A percentile compares a stretch with the other conserved stretches of the same genome.
Evolutionary conservation across 768 basidiomycete species (phyloP).

Genomic region (Amanita polypyramis): DNA sequence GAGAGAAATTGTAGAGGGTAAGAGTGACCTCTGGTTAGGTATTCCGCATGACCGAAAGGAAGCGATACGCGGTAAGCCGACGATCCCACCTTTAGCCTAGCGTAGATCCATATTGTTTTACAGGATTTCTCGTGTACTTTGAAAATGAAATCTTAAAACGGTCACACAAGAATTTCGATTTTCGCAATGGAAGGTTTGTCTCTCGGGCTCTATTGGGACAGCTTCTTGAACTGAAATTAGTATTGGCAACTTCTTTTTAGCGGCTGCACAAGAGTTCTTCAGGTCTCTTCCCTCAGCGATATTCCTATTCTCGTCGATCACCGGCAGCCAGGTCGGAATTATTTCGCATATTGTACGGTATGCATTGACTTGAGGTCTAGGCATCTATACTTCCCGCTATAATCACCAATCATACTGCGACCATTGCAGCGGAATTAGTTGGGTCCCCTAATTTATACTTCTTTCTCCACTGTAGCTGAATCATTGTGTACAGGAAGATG

Average conservation of each 20-base stretch:
- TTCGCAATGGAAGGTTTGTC: conserved; percentile 72
- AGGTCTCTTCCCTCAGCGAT: conserved; percentile 89
- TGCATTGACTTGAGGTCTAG: conserved; percentile 15
- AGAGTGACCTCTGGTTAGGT: conserved; percentile 68
- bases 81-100: not conserved
- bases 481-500: conserved; percentile 47
- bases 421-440: conserved; percentile 82
- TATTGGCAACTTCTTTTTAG: conserved; percentile 86
- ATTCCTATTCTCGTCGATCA: conserved; percentile 88
- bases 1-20: conserved; percentile 87
- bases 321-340: conserved; percentile 50
- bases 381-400: conserved; percentile 85
- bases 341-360: not conserved
- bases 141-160: conserved; percentile 80
- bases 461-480: not conserved
- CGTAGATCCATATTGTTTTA: not conserved
- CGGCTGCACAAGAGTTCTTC: conserved; percentile 84
- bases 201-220: not conserved
- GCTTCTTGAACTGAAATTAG: conserved; percentile 22
- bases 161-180: conserved; percentile 92
- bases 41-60: conserved; percentile 89
- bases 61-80: conserved; percentile 62
- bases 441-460: conserved; percentile 17
- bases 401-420: conserved; percentile 92
- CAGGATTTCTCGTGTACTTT: conserved; percentile 89